Base-by-base conservation (phyloP, 805 yeast species). In the Candida suzukii region DNA sequence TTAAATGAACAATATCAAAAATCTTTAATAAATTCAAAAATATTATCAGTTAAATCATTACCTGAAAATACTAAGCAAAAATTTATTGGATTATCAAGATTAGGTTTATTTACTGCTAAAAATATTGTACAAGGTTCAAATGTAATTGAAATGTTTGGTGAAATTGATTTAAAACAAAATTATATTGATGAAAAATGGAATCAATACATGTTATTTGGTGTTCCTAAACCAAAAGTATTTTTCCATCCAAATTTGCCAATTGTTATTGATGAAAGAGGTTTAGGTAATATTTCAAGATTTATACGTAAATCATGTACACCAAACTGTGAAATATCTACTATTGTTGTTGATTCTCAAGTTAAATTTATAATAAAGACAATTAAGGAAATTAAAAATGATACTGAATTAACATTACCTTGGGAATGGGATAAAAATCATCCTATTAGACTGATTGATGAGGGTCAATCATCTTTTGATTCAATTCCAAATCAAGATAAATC, bases 371-470 rank as follows among this genome's bases (percentile, higher is more conserved):
- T 86, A 10, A 66, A 66, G 24, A 75, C 96, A 0, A 59, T 70
- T 1, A 71, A 67, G 37, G 74, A 75, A 2, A 74, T 90, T 22
- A 66, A 68, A 39, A 60, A 70, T 10, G 88, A 78, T n/a, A 75
- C 79, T 31, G 97, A 90, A 54, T 61, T 91, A 18, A 73, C 90
- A 0, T 60, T 88, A 10, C 76, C 80, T 2, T 91, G 98, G 98
- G 86, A 82, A 45, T 91, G 96, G 95, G 95, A 88, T 54, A 56
- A 61, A 3, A 47, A 65, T 16, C 96, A 88, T 56, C 95, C 97
- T 2, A 83, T 88, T 30, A 63, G 67, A 40, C 70, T 71, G 47
- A 61, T 83, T 41, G 66, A 73, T 13, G 59, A 64, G 21, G 65
- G 72, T n/a, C 58, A 64, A 47, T 61, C 52, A 28, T 61, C 52